These are phyloP conservation scores for Monilinia fructicola DNA, from an alignment of 2,329 filamentous ascomycete species.

Conservation along the genomic window DNA sequence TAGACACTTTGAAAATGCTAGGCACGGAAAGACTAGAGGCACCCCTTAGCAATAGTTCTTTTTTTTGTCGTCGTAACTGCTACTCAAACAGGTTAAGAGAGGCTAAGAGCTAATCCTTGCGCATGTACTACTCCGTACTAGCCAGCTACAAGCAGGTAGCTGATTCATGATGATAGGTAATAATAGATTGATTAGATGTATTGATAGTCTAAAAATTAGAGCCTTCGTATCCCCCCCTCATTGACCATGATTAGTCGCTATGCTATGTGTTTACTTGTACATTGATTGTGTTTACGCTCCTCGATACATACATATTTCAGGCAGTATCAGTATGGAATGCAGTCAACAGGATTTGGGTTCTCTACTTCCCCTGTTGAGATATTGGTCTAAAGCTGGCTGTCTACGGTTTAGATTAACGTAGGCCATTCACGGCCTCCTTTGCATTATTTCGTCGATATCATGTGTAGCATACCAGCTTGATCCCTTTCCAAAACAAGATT, in stretches of 20 bases:
- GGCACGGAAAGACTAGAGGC: neutral
- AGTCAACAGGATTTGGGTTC: neutral
- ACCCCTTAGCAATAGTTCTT: neutral
- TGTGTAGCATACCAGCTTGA: slow-evolving; percentile 9
- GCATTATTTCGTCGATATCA: neutral
- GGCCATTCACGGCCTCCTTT: neutral
- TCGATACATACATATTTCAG: neutral
- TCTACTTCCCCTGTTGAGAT: neutral
- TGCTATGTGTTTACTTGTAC: too few relatives aligned
- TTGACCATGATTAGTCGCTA: neutral
- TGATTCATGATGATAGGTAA: slow-evolving; percentile 9
- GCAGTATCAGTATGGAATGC: neutral
- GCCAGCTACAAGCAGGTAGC: neutral
- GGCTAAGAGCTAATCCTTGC: neutral
- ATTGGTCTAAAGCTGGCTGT: neutral
- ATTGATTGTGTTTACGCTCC: neutral
- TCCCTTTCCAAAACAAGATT: neutral
- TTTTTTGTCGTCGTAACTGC: neutral
- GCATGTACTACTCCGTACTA: neutral
- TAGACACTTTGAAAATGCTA: neutral
- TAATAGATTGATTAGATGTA: neutral
- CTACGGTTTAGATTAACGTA: neutral
- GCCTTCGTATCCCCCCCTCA: neutral
- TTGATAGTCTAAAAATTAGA: slow-evolving; percentile 4
- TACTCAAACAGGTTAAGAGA: neutral